A percentile compares a stretch with the other conserved stretches of the same genome.
phyloP scores from a whole-genome alignment of 202 grass and related monocot genomes.

The Setaria viridis region DNA sequence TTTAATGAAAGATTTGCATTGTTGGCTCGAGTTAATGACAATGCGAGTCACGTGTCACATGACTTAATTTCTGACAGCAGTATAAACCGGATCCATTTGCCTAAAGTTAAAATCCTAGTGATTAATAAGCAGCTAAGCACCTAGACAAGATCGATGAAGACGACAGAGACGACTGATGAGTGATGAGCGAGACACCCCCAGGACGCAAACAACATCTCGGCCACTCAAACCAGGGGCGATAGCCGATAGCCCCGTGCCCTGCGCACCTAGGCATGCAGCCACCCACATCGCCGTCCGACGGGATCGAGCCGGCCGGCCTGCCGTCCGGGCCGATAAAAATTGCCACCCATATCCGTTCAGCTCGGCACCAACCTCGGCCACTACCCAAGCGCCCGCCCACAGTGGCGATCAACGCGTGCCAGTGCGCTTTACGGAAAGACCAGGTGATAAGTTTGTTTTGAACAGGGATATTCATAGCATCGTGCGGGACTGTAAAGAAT shows the following conservation, averaged over 20 bases:
- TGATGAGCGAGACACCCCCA: too few species aligned
- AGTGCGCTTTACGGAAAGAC: constrained; percentile 20
- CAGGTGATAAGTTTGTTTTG: not conserved
- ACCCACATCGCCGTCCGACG: not conserved
- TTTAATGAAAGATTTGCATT: not conserved
- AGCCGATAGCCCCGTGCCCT: too few species aligned
- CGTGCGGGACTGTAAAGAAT: not conserved
- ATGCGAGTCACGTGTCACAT: not conserved
- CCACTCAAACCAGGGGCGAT: too few species aligned
- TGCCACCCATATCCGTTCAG: constrained; percentile 23
- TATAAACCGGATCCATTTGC: not conserved
- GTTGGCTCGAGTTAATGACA: not conserved
- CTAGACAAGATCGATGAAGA: too few species aligned
- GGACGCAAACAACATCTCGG: too few species aligned
- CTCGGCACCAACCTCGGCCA: constrained; percentile 36
- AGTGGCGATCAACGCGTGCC: not conserved
- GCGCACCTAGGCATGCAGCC: too few species aligned
- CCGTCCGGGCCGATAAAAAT: not conserved
- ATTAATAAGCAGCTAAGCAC: not conserved
- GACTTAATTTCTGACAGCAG: not conserved
- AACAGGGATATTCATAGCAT: too few species aligned
- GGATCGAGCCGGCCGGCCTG: not conserved
- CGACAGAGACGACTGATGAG: too few species aligned
- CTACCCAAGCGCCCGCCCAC: not conserved
- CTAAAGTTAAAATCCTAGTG: not conserved